Percentiles rank a stretch among this genome's conserved stretches.
These are phyloP conservation scores for Turritis glabra DNA, from an alignment of 345 rosid species.

Conservation along the genomic window DNA sequence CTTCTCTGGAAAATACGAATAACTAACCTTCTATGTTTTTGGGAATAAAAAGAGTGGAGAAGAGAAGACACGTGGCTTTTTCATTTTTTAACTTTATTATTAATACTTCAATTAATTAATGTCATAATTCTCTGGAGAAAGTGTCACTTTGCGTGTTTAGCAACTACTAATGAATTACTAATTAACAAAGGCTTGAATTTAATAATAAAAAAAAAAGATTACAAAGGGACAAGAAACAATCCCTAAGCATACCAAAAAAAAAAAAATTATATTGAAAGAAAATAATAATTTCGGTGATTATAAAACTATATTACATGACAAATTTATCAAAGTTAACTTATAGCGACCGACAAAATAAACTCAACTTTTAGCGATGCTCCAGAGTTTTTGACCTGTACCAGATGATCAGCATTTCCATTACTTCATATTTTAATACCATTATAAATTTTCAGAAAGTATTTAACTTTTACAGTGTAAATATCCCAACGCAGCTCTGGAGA, in stretches of 20 bases:
- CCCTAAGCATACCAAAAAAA: background rate
- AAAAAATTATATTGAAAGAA: background rate
- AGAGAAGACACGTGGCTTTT: conserved; percentile 34
- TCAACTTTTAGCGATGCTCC: conserved; percentile 39
- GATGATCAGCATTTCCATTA: conserved; percentile 7
- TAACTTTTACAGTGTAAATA: background rate
- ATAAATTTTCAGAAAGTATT: background rate
- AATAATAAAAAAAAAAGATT: background rate
- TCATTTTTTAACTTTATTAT: background rate
- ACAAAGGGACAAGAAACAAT: background rate
- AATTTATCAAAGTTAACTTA: conserved; percentile 18
- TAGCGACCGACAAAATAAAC: conserved; percentile 33
- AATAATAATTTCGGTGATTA: background rate
- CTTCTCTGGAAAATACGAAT: conserved; percentile 23
- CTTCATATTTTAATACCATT: background rate
- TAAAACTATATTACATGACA: conserved; percentile 24
- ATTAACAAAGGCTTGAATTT: background rate
- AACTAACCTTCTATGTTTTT: conserved; percentile 6
- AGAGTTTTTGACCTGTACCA: conserved; percentile 39
- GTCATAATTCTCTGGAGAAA: conserved; percentile 20
- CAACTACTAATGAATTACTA: conserved; percentile 1
- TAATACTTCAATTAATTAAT: background rate
- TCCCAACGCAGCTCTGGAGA: conserved; percentile 25
- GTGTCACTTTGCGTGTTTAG: conserved; percentile 23
- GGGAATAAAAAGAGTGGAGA: conserved; percentile 16